Conservation (phyloP, 176 grass and related monocot genomes). For the Eleusine coracana region DNA sequence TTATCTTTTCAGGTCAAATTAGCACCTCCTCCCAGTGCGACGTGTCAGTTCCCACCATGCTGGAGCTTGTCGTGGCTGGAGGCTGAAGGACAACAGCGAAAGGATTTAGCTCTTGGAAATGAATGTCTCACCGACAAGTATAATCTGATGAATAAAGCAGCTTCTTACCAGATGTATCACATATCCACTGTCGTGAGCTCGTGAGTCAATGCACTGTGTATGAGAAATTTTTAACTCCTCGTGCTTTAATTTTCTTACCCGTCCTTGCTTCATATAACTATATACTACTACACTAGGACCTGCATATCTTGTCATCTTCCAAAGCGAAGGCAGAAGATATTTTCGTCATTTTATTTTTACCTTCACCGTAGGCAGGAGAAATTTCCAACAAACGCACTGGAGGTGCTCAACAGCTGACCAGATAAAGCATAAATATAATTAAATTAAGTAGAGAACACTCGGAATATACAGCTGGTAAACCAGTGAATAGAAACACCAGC, state of each 20-base stretch:
- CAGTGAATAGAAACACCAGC: conserved; percentile 24
- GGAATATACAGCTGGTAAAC: conserved; percentile 28
- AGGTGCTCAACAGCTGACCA: background rate
- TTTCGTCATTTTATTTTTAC: background rate
- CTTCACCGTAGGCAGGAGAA: background rate
- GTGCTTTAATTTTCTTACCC: background rate
- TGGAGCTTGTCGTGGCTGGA: too few species aligned
- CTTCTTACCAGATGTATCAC: too few species aligned
- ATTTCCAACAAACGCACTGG: too few species aligned
- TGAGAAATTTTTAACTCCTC: background rate
- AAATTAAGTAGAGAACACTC: background rate
- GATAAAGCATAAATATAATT: background rate
- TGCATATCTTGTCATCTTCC: background rate
- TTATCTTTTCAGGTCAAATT: too few species aligned
- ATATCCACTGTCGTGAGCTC: too few species aligned
- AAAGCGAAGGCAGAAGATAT: background rate
- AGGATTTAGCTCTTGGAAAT: too few species aligned
- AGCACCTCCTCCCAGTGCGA: too few species aligned
- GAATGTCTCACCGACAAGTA: too few species aligned
- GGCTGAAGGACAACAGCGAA: too few species aligned
- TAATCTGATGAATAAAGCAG: too few species aligned
- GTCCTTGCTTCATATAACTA: background rate
- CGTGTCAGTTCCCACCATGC: too few species aligned
- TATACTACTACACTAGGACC: background rate
- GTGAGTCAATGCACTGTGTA: too few species aligned